Conservation (phyloP, 768 basidiomycete genomes). For the Agaricus subrufescens region DNA sequence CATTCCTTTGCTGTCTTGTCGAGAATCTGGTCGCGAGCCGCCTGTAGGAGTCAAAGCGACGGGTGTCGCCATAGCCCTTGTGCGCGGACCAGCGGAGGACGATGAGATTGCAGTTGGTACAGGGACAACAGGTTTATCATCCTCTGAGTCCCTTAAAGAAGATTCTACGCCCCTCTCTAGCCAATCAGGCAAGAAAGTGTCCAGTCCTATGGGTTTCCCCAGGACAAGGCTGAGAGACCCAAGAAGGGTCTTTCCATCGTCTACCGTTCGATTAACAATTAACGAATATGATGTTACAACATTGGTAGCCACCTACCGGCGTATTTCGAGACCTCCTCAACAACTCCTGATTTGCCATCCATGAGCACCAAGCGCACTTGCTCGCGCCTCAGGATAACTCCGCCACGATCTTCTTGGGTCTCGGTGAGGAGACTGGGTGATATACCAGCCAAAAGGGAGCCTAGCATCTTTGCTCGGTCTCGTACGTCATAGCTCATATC, state of each 20-base stretch:
- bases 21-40: slow-evolving; percentile 35
- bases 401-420: slow-evolving; percentile 42
- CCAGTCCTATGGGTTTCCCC: slow-evolving; percentile 47
- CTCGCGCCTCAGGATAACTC: slow-evolving; percentile 77
- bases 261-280: slow-evolving; percentile 18
- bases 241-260: slow-evolving; percentile 38
- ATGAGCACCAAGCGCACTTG: slow-evolving; percentile 80
- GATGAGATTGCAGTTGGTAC: slow-evolving; percentile 38
- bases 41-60: slow-evolving; percentile 55
- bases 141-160: slow-evolving; percentile 63
- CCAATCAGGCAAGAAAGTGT: slow-evolving; percentile 75
- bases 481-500: slow-evolving; percentile 88
- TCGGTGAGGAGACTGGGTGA: not conserved
- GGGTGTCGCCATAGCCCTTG: slow-evolving; percentile 32
- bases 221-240: slow-evolving; percentile 67
- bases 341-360: slow-evolving; percentile 58
- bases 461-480: slow-evolving; percentile 81
- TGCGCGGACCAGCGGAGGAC: slow-evolving; percentile 16
- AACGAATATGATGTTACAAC: not conserved
- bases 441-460: slow-evolving; percentile 47
- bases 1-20: slow-evolving; percentile 33
- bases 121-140: slow-evolving; percentile 37
- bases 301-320: slow-evolving; percentile 21
- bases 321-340: slow-evolving; percentile 32
- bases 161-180: slow-evolving; percentile 81